Percentiles rank a stretch among this genome's conserved stretches.
These are phyloP conservation scores for Xylaria acuta DNA, from an alignment of 495 filamentous ascomycete genomes.

Conservation along the genomic window DNA sequence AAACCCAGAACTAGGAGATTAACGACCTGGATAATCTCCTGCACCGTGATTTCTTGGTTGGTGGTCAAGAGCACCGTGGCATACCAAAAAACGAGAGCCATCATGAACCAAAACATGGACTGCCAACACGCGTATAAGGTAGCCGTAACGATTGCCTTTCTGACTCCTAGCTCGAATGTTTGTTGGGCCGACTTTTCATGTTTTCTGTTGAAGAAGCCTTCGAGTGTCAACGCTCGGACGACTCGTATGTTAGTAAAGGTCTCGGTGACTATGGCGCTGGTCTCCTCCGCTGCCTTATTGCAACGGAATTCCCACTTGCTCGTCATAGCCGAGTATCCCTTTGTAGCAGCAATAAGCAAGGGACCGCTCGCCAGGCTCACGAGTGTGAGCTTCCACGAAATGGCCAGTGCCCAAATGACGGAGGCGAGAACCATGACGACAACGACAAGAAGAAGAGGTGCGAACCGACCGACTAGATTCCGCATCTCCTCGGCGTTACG, in stretches of 20 bases:
- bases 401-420: slow-evolving; percentile 72
- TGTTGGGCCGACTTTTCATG: slow-evolving; percentile 57
- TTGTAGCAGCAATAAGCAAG: slow-evolving; percentile 68
- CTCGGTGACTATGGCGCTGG: slow-evolving; percentile 71
- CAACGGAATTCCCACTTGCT: slow-evolving; percentile 73
- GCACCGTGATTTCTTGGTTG: slow-evolving; percentile 50
- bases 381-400: slow-evolving; percentile 83
- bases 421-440: slow-evolving; percentile 68
- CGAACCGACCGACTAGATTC: slow-evolving; percentile 79
- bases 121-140: slow-evolving; percentile 78
- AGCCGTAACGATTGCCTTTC: slow-evolving; percentile 68
- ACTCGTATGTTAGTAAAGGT: slow-evolving; percentile 83
- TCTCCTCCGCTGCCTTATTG: slow-evolving; percentile 62
- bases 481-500: slow-evolving; percentile 88
- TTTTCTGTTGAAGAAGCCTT: slow-evolving; percentile 74
- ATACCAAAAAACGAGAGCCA: slow-evolving; percentile 86
- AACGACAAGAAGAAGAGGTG: slow-evolving; percentile 70
- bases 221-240: slow-evolving; percentile 78
- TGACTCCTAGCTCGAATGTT: slow-evolving; percentile 62
- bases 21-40: slow-evolving; percentile 73
- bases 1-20: slow-evolving; percentile 85
- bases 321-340: slow-evolving; percentile 65
- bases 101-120: slow-evolving; percentile 71
- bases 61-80: slow-evolving; percentile 67
- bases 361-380: slow-evolving; percentile 74